phyloP scores from a whole-genome alignment of 805 yeast genomes.

The Candida sithepensis region DNA sequence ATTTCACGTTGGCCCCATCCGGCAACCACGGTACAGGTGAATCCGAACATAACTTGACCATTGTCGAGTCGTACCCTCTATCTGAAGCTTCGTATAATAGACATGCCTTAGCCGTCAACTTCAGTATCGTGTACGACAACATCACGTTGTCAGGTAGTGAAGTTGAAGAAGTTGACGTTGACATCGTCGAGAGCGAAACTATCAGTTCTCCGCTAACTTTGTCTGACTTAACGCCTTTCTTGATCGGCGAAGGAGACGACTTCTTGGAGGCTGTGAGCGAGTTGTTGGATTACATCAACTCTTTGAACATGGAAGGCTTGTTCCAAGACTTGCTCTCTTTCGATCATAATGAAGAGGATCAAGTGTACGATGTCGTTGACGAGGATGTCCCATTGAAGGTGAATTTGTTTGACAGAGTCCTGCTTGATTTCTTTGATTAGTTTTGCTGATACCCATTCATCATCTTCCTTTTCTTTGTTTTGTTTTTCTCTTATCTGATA shows the following conservation, averaged over 20 bases:
- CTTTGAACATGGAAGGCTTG: not conserved
- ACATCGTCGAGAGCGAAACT: not conserved
- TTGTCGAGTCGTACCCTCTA: slow-evolving; percentile 18
- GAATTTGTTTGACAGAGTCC: too few species aligned
- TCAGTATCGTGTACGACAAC: slow-evolving; percentile 28
- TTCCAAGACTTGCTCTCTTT: not conserved
- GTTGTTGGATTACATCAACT: not conserved
- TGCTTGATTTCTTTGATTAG: too few species aligned
- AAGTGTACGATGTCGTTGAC: not conserved
- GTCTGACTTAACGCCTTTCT: not conserved
- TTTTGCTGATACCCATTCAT: too few species aligned
- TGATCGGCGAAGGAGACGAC: not conserved
- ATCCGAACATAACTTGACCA: slow-evolving; percentile 31
- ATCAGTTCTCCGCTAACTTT: not conserved
- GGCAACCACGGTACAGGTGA: slow-evolving; percentile 47
- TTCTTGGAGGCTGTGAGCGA: not conserved
- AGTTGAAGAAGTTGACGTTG: not conserved
- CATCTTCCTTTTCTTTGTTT: too few species aligned
- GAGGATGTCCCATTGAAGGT: not conserved
- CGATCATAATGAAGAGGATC: not conserved
- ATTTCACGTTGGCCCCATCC: slow-evolving; percentile 37
- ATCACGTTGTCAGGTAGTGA: slow-evolving; percentile 6
- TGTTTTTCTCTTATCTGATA: too few species aligned
- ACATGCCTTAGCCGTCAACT: slow-evolving; percentile 31
- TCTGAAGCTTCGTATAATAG: slow-evolving; percentile 26